Evolutionary conservation across 148 eudicot genomes (phyloP).

Genomic region (Amaranthus hypochondriacus): DNA sequence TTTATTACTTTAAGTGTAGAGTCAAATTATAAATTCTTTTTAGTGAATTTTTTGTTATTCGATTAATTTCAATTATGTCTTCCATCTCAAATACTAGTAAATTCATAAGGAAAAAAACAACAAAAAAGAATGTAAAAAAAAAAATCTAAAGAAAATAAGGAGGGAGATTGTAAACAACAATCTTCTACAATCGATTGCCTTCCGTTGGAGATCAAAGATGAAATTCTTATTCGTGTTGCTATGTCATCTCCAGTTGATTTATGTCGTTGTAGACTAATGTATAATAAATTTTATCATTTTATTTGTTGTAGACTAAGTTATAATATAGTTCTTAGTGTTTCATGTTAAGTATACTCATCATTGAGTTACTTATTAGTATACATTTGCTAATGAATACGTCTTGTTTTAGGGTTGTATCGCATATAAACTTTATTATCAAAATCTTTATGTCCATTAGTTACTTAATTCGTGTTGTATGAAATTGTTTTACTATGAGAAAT

Average conservation of each 20-base stretch:
- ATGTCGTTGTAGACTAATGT: no score
- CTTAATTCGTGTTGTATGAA: no score
- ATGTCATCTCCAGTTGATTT: constrained; percentile 14
- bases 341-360: no score
- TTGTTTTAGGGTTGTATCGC: no score
- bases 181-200: constrained; percentile 8
- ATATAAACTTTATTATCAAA: no score
- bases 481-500: no score
- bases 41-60: neutral
- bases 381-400: no score
- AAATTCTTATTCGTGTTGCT: constrained; percentile 19
- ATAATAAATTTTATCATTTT: no score
- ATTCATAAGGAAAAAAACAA: neutral
- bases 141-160: neutral
- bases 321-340: neutral
- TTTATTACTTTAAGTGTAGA: neutral
- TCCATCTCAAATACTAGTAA: neutral
- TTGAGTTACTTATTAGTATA: no score
- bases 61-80: neutral
- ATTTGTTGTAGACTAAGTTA: no score
- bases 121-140: neutral
- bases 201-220: constrained; percentile 15
- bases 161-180: neutral
- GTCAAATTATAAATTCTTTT: neutral
- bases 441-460: no score